Evolutionary conservation across 2,329 filamentous ascomycete genomes (phyloP).

Genomic region (Tothia fuscella): DNA sequence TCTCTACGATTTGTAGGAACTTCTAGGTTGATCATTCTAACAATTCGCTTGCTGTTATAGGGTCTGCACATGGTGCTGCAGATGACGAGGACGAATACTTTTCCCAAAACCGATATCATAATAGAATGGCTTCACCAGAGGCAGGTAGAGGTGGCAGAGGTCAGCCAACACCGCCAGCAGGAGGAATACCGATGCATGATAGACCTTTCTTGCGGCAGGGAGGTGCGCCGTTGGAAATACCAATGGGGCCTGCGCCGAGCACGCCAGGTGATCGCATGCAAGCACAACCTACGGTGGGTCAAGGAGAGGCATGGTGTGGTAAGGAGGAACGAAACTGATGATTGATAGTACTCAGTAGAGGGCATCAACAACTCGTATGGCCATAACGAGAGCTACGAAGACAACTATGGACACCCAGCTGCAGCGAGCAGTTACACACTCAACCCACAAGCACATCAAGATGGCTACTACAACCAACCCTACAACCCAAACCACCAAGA

Average conservation of each 20-base stretch:
- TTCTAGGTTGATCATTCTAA: no score
- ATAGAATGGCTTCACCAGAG: constrained; percentile 40
- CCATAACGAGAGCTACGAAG: constrained; percentile 49
- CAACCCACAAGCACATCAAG: constrained; percentile 75
- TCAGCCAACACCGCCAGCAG: constrained; percentile 62
- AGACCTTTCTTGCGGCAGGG: constrained; percentile 49
- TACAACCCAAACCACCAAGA: constrained; percentile 57
- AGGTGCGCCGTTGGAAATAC: constrained; percentile 51
- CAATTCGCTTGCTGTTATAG: not conserved
- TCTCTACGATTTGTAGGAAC: no score
- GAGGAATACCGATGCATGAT: constrained; percentile 75
- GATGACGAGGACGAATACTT: constrained; percentile 30
- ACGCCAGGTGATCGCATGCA: constrained; percentile 66
- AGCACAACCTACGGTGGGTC: constrained; percentile 71
- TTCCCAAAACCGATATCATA: constrained; percentile 19
- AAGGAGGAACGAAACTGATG: no score
- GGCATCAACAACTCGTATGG: constrained; percentile 53
- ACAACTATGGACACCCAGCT: constrained; percentile 35
- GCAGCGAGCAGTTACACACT: constrained; percentile 45
- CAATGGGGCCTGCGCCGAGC: constrained; percentile 44
- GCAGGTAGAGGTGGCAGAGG: constrained; percentile 35
- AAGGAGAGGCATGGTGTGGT: no score
- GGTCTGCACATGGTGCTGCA: constrained; percentile 25
- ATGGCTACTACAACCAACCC: constrained; percentile 73
- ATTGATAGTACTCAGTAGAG: constrained; percentile 53